phyloP scores from a whole-genome alignment of 2,329 filamentous ascomycete genomes.

The Monosporascus sp. region DNA sequence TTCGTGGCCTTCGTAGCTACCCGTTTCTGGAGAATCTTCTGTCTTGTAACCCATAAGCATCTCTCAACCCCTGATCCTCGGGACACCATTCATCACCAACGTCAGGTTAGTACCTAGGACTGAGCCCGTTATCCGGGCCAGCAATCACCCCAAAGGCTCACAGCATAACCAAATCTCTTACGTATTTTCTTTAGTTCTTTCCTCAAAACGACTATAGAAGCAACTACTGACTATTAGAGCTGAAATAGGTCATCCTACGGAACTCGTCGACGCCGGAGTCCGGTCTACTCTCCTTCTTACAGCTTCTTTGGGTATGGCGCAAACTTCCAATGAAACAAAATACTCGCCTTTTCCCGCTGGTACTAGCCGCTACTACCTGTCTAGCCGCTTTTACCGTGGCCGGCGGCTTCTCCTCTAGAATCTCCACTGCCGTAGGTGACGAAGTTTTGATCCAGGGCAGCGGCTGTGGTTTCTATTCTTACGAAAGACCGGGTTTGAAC shows the following conservation, averaged over 20 bases:
- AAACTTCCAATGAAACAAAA: background rate
- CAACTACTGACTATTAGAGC: background rate
- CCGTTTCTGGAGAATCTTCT: slow-evolving; percentile 11
- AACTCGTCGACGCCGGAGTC: slow-evolving; percentile 10
- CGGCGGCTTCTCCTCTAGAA: slow-evolving; percentile 11
- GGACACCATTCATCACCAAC: slow-evolving; percentile 10
- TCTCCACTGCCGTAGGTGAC: slow-evolving; percentile 7
- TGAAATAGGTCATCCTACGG: slow-evolving; percentile 4
- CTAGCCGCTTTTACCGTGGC: slow-evolving; percentile 7
- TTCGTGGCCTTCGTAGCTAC: slow-evolving; percentile 12
- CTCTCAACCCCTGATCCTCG: slow-evolving; percentile 1
- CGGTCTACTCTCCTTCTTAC: slow-evolving; percentile 2
- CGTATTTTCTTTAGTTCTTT: background rate
- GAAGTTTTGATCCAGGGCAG: slow-evolving; percentile 11
- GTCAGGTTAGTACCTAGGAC: slow-evolving; percentile 1
- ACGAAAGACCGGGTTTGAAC: fast-evolving
- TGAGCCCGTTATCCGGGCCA: too few species aligned
- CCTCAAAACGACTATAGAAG: background rate
- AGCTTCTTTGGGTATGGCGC: slow-evolving; percentile 2
- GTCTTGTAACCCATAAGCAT: slow-evolving; percentile 6
- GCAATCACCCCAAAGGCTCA: too few species aligned
- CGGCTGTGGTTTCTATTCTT: slow-evolving; percentile 2
- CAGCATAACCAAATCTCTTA: background rate
- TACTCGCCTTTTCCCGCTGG: background rate
- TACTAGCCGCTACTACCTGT: background rate